Evolutionary conservation across 495 filamentous ascomycete genomes (phyloP).

Genomic region (Xylaria nigripes): DNA sequence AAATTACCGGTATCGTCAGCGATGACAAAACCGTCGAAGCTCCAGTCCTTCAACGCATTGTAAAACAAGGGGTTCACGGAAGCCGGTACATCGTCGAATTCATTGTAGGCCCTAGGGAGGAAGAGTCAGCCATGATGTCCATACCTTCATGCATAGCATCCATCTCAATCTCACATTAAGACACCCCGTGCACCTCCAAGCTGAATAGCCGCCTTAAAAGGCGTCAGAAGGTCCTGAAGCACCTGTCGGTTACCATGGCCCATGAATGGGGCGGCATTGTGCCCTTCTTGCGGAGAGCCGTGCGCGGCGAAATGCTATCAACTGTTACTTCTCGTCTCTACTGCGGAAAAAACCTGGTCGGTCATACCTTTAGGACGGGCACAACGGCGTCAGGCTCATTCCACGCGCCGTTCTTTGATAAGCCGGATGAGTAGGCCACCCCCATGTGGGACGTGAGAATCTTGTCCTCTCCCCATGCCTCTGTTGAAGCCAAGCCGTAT

Average conservation of each 20-base stretch:
- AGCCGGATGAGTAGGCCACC: conserved; percentile 29
- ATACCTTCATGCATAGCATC: not conserved
- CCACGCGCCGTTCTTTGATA: conserved; percentile 35
- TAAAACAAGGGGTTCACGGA: conserved; percentile 30
- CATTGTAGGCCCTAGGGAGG: conserved; percentile 30
- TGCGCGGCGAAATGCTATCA: conserved; percentile 36
- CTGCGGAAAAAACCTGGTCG: not conserved
- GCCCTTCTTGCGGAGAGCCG: conserved; percentile 28
- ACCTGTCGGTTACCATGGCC: conserved; percentile 32
- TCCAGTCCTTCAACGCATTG: conserved; percentile 30
- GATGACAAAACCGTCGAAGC: conserved; percentile 33
- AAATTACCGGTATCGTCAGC: conserved; percentile 33
- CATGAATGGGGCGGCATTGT: conserved; percentile 34
- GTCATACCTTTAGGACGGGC: conserved; percentile 29
- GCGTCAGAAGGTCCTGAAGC: conserved; percentile 29
- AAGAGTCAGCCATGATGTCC: not conserved
- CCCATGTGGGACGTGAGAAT: conserved; percentile 36
- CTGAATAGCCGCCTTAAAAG: conserved; percentile 35
- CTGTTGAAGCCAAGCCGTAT: conserved; percentile 11
- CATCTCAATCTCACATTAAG: conserved; percentile 30
- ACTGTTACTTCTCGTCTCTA: not conserved
- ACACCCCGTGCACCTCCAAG: conserved; percentile 32
- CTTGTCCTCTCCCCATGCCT: conserved; percentile 40
- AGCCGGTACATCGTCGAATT: conserved; percentile 32
- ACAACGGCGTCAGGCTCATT: conserved; percentile 30